A percentile compares a stretch with the other conserved stretches of the same genome.
Conservation (phyloP, 208 protist species). For the Zelonia costaricensis region DNA sequence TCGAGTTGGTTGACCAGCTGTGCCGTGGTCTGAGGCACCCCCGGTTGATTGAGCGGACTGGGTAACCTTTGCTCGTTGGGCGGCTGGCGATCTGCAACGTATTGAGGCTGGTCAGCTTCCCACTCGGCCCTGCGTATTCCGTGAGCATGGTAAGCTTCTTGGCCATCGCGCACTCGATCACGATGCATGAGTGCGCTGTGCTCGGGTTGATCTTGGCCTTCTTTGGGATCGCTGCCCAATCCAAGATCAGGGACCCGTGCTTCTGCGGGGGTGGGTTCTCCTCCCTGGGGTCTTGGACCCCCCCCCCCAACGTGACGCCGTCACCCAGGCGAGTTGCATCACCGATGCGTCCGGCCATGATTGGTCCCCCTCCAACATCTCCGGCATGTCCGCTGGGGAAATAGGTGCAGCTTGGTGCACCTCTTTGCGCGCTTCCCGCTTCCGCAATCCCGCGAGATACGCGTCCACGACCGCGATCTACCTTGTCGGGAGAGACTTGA, state of each 20-base stretch:
- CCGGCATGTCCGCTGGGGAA: not conserved
- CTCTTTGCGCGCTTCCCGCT: not conserved
- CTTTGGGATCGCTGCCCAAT: not conserved
- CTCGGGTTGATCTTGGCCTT: not conserved
- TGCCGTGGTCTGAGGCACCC: not conserved
- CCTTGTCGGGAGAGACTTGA: not conserved
- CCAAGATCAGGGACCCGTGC: not conserved
- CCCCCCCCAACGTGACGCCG: not conserved
- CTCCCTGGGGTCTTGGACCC: not conserved
- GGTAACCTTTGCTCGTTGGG: not conserved
- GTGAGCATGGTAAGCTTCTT: not conserved
- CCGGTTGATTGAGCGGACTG: not conserved
- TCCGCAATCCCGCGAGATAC: not conserved
- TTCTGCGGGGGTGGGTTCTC: not conserved
- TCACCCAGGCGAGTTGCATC: not conserved
- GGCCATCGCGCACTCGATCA: not conserved
- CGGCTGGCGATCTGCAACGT: not conserved
- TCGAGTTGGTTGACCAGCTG: not conserved
- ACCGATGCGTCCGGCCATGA: not conserved
- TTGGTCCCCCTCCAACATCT: not conserved
- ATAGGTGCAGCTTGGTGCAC: not conserved
- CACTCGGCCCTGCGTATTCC: not conserved
- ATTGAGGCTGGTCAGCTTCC: not conserved
- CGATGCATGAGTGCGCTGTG: not conserved
- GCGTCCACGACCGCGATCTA: not conserved